Conservation (phyloP, 176 grass and related monocot genomes). For the Saccharum officinarum region DNA sequence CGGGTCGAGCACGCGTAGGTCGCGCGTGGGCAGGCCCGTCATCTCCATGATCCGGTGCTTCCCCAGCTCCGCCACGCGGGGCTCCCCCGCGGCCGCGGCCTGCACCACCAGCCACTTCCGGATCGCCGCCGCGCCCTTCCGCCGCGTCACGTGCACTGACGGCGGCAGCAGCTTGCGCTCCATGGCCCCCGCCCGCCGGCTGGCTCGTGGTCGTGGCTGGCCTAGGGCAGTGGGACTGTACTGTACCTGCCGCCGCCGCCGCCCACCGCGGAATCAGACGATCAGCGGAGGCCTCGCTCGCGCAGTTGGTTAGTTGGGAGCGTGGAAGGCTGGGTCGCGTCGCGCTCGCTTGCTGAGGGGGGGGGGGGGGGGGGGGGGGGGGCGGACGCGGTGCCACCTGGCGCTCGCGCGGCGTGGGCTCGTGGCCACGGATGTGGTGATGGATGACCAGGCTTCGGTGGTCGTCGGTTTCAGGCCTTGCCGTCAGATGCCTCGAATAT, state of each 20-base stretch:
- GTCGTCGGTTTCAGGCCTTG: no score
- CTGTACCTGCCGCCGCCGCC: neutral
- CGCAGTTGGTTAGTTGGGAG: conserved; percentile 23
- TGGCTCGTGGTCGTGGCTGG: neutral
- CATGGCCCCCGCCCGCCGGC: neutral
- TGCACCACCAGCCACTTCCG: conserved; percentile 86
- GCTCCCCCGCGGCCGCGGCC: conserved; percentile 49
- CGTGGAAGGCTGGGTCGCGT: neutral
- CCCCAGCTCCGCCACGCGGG: conserved; percentile 50
- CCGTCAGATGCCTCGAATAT: no score
- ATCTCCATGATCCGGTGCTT: conserved; percentile 81
- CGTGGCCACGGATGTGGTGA: neutral
- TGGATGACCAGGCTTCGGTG: no score
- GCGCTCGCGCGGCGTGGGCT: neutral
- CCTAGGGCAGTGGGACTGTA: neutral
- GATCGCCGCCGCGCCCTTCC: conserved; percentile 58
- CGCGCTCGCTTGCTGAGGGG: no score
- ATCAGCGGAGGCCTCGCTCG: neutral
- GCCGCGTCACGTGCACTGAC: conserved; percentile 18
- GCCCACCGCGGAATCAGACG: neutral
- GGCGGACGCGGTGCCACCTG: conserved; percentile 14
- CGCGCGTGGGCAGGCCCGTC: conserved; percentile 79
- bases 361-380: no score
- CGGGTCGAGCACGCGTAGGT: conserved; percentile 81
- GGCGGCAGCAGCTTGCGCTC: conserved; percentile 29